A percentile compares a stretch with the other conserved stretches of the same genome.
Conservation (phyloP, 2,329 filamentous ascomycete genomes). For the Botryosphaeria dothidea region DNA sequence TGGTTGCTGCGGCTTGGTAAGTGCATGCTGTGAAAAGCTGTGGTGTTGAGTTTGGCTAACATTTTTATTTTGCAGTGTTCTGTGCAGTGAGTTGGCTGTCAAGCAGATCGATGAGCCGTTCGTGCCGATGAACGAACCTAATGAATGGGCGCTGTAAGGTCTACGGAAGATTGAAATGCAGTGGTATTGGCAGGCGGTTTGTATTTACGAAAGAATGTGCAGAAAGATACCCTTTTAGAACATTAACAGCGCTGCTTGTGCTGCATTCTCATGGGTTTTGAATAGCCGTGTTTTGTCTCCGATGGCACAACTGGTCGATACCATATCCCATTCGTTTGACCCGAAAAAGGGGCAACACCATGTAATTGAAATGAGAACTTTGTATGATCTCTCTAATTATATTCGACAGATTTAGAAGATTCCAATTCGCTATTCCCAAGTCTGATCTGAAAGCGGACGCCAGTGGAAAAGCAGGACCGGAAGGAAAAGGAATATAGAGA, state of each 20-base stretch:
- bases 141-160: constrained; percentile 72
- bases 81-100: constrained; percentile 94
- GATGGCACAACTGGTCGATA: too few species aligned
- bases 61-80: constrained; percentile 62
- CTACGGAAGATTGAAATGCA: background rate
- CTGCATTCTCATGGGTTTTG: too few species aligned
- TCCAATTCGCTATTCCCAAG: too few species aligned
- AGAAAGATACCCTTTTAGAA: constrained; percentile 17
- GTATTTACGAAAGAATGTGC: background rate
- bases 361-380: too few species aligned
- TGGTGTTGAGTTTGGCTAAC: background rate
- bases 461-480: too few species aligned
- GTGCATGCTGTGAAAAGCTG: constrained; percentile 29
- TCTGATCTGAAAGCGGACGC: too few species aligned
- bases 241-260: background rate
- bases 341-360: too few species aligned
- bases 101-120: constrained; percentile 94
- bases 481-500: too few species aligned
- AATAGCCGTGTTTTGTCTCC: too few species aligned
- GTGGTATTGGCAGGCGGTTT: background rate
- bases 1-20: constrained; percentile 88
- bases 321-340: too few species aligned
- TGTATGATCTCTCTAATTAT: too few species aligned
- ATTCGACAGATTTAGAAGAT: too few species aligned
- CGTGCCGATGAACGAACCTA: constrained; percentile 68